These are phyloP conservation scores for Fusarium longipes DNA, from an alignment of 2,329 filamentous ascomycete genomes.

Conservation along the genomic window DNA sequence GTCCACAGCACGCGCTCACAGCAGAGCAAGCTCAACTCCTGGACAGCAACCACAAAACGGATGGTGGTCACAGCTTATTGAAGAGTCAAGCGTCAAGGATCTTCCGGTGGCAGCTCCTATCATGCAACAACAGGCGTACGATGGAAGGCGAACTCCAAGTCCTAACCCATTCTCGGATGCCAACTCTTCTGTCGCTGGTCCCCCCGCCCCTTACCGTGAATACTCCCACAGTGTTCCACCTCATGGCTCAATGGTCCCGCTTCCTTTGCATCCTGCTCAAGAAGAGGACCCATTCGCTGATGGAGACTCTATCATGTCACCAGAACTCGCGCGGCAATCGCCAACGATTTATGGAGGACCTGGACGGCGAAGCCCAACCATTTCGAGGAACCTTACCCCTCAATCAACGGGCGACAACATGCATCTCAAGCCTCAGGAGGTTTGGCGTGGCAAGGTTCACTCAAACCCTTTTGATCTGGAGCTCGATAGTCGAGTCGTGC, in stretches of 20 bases:
- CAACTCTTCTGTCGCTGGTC: constrained; percentile 55
- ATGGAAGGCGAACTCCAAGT: constrained; percentile 25
- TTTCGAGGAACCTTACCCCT: constrained; percentile 47
- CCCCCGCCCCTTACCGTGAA: constrained; percentile 43
- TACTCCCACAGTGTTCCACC: constrained; percentile 52
- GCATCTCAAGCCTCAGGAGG: constrained; percentile 51
- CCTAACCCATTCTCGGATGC: constrained; percentile 55
- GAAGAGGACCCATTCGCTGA: constrained; percentile 61
- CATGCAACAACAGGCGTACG: constrained; percentile 31
- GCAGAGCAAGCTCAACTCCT: constrained; percentile 15
- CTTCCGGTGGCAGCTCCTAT: constrained; percentile 46
- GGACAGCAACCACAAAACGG: constrained; percentile 45
- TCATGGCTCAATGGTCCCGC: constrained; percentile 54
- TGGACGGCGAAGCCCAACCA: constrained; percentile 61
- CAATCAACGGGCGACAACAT: constrained; percentile 47
- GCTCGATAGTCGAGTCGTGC: constrained; percentile 44
- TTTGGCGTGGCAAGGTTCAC: constrained; percentile 66
- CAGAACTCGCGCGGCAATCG: constrained; percentile 45
- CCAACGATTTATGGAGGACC: constrained; percentile 60
- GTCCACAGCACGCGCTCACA: constrained; percentile 42
- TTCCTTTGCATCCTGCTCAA: constrained; percentile 49
- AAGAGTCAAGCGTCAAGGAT: constrained; percentile 55
- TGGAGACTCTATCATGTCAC: constrained; percentile 55
- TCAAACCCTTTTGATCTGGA: constrained; percentile 76
- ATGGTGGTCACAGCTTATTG: constrained; percentile 59